Conservation (phyloP, 2,329 filamentous ascomycete genomes). For the Didymella pomorum region DNA sequence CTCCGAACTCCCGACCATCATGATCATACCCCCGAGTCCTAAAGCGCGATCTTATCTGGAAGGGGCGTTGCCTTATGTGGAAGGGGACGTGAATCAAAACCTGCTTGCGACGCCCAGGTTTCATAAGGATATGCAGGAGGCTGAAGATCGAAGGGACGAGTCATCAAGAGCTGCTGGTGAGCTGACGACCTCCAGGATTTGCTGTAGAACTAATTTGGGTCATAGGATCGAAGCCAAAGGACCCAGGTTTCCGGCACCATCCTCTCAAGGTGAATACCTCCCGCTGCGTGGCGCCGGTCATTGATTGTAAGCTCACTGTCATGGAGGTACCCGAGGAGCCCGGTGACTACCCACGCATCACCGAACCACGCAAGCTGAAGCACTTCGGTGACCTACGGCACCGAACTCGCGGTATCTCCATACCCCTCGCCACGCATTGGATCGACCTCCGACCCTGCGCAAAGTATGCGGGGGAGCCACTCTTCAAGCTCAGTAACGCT, state of each 20-base stretch:
- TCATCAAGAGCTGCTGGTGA: too few species aligned
- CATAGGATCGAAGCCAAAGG: neutral
- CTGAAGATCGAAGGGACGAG: neutral
- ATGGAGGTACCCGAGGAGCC: neutral
- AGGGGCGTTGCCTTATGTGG: neutral
- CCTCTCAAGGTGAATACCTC: too few species aligned
- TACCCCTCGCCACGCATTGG: slow-evolving; percentile 3
- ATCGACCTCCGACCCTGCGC: neutral
- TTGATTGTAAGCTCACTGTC: too few species aligned
- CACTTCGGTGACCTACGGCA: neutral
- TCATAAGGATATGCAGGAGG: too few species aligned
- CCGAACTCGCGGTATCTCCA: neutral
- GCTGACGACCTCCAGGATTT: too few species aligned
- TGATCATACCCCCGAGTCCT: neutral
- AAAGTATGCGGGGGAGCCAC: slow-evolving; percentile 9
- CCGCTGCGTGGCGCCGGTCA: too few species aligned
- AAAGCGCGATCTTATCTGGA: neutral
- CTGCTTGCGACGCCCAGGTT: neutral
- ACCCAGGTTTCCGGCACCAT: neutral
- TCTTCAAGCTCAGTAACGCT: slow-evolving; percentile 10
- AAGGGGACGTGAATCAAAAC: neutral
- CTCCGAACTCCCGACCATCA: neutral
- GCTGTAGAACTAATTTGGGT: too few species aligned
- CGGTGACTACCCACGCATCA: slow-evolving; percentile 14
- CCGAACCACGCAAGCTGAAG: slow-evolving; percentile 4